Evolutionary conservation across 345 rosid genomes (phyloP).

Genomic region (Syzygium jambos): DNA sequence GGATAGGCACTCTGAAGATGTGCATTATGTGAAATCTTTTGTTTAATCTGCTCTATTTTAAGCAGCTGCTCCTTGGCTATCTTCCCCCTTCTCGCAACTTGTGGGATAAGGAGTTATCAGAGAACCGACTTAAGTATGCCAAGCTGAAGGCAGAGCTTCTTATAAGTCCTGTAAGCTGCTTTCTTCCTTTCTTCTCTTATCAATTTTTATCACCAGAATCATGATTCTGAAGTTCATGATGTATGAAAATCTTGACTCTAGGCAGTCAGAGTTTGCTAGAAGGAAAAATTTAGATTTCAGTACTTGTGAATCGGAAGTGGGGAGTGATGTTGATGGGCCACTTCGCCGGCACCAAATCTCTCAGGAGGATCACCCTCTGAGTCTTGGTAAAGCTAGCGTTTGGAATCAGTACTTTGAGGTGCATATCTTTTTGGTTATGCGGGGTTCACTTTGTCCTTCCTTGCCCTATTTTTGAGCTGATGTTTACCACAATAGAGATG

Average conservation of each 20-base stretch:
- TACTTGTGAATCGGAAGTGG: conserved; percentile 16
- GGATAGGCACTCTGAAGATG: not conserved
- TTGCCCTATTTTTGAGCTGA: not conserved
- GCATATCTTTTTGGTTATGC: not conserved
- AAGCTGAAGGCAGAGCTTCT: conserved; percentile 59
- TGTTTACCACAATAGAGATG: not conserved
- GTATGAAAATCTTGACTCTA: conserved; percentile 28
- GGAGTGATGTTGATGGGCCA: conserved; percentile 39
- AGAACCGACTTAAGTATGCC: conserved; percentile 44
- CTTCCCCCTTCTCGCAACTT: conserved; percentile 46
- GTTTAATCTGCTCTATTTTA: not conserved
- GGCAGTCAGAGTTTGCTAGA: conserved; percentile 41
- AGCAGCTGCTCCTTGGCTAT: conserved; percentile 58
- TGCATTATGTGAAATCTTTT: not conserved
- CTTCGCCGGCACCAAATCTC: conserved; percentile 49
- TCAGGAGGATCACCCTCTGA: conserved; percentile 67
- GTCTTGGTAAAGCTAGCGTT: conserved; percentile 47
- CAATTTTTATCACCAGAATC: not conserved
- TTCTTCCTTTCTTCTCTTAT: conserved; percentile 9
- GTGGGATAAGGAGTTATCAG: conserved; percentile 57
- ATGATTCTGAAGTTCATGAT: not conserved
- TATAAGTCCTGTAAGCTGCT: conserved; percentile 58
- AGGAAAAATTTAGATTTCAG: conserved; percentile 13
- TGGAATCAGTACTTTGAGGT: conserved; percentile 71
- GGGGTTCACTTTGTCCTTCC: not conserved